Conservation (phyloP, 208 protist species). For the Leishmania turanica region DNA sequence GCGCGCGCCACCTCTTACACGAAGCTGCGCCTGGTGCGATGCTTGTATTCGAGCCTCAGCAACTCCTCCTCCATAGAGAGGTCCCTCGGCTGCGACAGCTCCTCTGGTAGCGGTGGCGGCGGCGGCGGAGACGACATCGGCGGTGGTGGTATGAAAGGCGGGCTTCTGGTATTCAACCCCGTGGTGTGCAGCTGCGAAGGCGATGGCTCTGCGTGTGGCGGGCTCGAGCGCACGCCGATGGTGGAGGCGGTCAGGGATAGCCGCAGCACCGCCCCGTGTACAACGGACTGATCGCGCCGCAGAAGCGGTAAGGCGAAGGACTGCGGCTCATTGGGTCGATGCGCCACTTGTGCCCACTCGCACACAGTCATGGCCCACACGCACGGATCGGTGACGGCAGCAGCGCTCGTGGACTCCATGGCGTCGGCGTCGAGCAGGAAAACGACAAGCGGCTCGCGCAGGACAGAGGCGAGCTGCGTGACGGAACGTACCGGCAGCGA, state of each 20-base stretch:
- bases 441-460: constrained; percentile 78
- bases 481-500: constrained; percentile 46
- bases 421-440: constrained; percentile 82
- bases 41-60: constrained; percentile 54
- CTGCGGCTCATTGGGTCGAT: constrained; percentile 41
- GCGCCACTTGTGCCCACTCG: constrained; percentile 67
- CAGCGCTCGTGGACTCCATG: constrained; percentile 7
- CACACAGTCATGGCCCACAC: constrained; percentile 81
- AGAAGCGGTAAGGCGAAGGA: constrained; percentile 61
- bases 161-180: not conserved
- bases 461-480: constrained; percentile 42
- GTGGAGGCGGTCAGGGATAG: constrained; percentile 57
- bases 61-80: constrained; percentile 70
- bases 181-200: not conserved
- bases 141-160: not conserved
- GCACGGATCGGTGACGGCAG: constrained; percentile 9
- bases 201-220: not conserved
- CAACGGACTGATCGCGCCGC: constrained; percentile 35
- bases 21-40: not conserved
- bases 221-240: not conserved
- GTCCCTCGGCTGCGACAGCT: not conserved
- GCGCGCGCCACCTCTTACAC: not conserved
- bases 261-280: constrained; percentile 53
- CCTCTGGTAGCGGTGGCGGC: not conserved
- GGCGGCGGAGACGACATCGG: not conserved